Base-by-base conservation (phyloP, 306 rosid genomes). In the Cicer chorassanicum region DNA sequence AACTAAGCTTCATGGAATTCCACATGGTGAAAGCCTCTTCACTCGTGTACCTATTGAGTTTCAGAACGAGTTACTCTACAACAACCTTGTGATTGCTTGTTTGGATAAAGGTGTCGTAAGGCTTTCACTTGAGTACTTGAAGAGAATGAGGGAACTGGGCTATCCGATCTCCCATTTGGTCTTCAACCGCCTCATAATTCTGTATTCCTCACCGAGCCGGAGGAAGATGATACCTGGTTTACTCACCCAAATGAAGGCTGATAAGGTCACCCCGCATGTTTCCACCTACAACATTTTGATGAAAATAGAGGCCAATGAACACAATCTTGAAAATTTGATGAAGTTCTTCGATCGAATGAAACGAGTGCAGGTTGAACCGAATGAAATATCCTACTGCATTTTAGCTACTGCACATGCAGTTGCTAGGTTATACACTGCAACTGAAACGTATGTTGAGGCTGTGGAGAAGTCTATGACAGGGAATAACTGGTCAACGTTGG, bases 221-320 rank as follows among this genome's bases (percentile, higher is more conserved):
- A 85, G 57, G 82, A 94, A 88, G 83, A 44, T 73, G 77, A 90
- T 94, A 12, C 90, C 86, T 0, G 86, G 86, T 59, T 85, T 90
- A 49, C 94, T 94, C 21, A 54, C 87, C 34, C 98, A 88, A 53
- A 94, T 94, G 97, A 94, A 78, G 85, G 93, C 96, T 46, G 93
- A 90, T 78, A 88, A 90, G 84, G 96, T 90, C 75, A 55, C 81
- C 8, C 88, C 82, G 2, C 99, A 94, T 68, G 92, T 89, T 45
- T 94, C 99, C 42, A 92, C 99, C 54, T 94, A 79, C 68, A 94
- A 94, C 73, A 94, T 94, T 83, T 89, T 92, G 78, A 88, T 94
- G 99, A 94, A 94, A 86, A 84, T 94, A 19, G 96, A 94, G 79
- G 93, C 95, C 16, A 92, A 78, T 46, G 95, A 94, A 60, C 92